Base-by-base conservation (phyloP, 1,284 basidiomycete genomes). In the Wallemia hederae region DNA sequence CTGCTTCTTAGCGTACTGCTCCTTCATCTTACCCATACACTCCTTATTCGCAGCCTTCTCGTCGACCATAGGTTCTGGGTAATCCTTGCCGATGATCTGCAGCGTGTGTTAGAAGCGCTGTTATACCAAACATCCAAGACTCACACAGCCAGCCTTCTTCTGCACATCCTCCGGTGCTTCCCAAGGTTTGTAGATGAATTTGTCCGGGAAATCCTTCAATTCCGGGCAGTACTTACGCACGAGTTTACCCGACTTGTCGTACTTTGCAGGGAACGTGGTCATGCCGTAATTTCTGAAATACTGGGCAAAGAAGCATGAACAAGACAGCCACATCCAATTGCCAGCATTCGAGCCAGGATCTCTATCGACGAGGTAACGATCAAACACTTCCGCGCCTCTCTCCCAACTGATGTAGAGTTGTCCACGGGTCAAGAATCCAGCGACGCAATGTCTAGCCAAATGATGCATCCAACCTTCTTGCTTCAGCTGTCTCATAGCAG, bases 321-420 rank as follows among this genome's bases (percentile, higher is more conserved):
- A 73, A 2, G 71, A 72, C 5, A 76, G 65, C 74, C 74, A 76
- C 74, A 75, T 74, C 70, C 74, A 75, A 63, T 76, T 76, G 9
- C 74, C 69, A 60, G 70, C 64, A 67, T 75, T 67, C 55, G 70
- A 64, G 33, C 66, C 69, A 0, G 73, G 72, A 65, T 74, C 74
- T 73, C 72, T 72, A 60, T 73, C 72, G 22, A 73, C 70, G 61
- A 71, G 66, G 63, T 68, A 68, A 66, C 66, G 70, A 66, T 77
- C 75, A 69, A 77, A 75, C 27, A 76, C 73, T 63, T 77, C 75
- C 62, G 73, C 74, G 27, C 77, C 76, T 59, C 74, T 67, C 65
- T 78, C 77, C 76, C 75, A 78, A 7, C 72, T 73, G 63, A 77
- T 74, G 67, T 77, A 76, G 64, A 75, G 74, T 64, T 78, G 75